phyloP scores from a whole-genome alignment of 257 asterid species.

The Solanum etuberosum region DNA sequence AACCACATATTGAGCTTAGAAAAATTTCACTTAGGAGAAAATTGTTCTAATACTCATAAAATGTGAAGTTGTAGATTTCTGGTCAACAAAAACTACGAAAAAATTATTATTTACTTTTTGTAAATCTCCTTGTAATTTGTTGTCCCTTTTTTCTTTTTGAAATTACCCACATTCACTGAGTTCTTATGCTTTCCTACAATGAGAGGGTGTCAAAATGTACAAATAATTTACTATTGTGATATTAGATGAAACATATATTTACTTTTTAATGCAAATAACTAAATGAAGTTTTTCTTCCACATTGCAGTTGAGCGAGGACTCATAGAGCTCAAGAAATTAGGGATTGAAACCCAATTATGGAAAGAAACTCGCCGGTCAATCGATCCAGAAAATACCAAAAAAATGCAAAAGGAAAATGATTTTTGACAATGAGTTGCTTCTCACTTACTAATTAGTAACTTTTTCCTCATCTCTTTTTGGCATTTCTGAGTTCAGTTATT shows the following conservation, averaged over 20 bases:
- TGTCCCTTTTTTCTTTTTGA: neutral
- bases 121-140: neutral
- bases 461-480: neutral
- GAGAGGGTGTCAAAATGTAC: neutral
- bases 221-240: neutral
- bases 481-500: neutral
- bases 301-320: slow-evolving; percentile 71
- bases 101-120: neutral
- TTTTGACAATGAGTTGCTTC: slow-evolving; percentile 16
- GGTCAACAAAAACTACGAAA: neutral
- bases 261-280: neutral
- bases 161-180: neutral
- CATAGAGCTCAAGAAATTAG: slow-evolving; percentile 71
- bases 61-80: neutral
- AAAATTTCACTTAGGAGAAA: too few species aligned
- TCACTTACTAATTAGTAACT: neutral
- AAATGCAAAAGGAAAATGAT: slow-evolving; percentile 45
- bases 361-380: slow-evolving; percentile 55
- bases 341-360: slow-evolving; percentile 75
- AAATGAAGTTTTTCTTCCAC: neutral
- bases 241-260: neutral
- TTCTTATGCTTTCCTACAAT: neutral
- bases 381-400: slow-evolving; percentile 43
- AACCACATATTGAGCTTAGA: too few species aligned
- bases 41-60: neutral